phyloP scores from a whole-genome alignment of 768 basidiomycete genomes.

The Hortiboletus campestris region DNA sequence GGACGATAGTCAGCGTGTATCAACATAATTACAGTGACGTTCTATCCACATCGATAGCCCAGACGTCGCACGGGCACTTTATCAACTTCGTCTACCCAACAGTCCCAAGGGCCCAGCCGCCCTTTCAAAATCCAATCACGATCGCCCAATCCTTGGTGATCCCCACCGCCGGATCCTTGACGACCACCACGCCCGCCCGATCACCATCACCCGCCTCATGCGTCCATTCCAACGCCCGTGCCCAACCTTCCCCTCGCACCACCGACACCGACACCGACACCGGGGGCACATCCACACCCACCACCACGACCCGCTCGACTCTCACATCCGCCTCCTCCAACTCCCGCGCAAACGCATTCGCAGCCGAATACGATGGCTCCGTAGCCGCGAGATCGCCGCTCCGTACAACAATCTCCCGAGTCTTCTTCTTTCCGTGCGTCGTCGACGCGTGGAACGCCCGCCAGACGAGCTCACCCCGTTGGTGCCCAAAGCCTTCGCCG shows the following conservation, averaged over 20 bases:
- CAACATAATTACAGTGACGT: too few species aligned
- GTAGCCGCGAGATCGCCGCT: slow-evolving; percentile 62
- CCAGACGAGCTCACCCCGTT: slow-evolving; percentile 81
- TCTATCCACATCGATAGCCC: not conserved
- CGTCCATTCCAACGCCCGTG: slow-evolving; percentile 59
- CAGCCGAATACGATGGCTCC: slow-evolving; percentile 30
- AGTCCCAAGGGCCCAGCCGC: not conserved
- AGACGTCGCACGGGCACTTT: not conserved
- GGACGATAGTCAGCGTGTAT: not conserved
- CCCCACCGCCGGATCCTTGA: slow-evolving; percentile 70
- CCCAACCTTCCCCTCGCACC: slow-evolving; percentile 46
- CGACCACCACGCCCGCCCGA: slow-evolving; percentile 60
- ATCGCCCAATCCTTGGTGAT: slow-evolving; percentile 69
- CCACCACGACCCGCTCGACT: slow-evolving; percentile 78
- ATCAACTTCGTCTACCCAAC: not conserved
- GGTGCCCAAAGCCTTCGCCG: slow-evolving; percentile 77
- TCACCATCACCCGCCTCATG: slow-evolving; percentile 60
- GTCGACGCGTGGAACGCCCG: slow-evolving; percentile 65
- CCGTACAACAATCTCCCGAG: slow-evolving; percentile 40
- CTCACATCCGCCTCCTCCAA: slow-evolving; percentile 55
- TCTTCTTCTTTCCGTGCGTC: slow-evolving; percentile 22
- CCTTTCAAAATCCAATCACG: slow-evolving; percentile 26
- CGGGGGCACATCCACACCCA: slow-evolving; percentile 69
- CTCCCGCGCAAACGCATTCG: slow-evolving; percentile 67
- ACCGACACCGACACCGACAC: slow-evolving; percentile 46